A percentile compares a stretch with the other conserved stretches of the same genome.
Evolutionary conservation across 1,139 yeast species (phyloP).

Genomic region (Yamadazyma sp.): DNA sequence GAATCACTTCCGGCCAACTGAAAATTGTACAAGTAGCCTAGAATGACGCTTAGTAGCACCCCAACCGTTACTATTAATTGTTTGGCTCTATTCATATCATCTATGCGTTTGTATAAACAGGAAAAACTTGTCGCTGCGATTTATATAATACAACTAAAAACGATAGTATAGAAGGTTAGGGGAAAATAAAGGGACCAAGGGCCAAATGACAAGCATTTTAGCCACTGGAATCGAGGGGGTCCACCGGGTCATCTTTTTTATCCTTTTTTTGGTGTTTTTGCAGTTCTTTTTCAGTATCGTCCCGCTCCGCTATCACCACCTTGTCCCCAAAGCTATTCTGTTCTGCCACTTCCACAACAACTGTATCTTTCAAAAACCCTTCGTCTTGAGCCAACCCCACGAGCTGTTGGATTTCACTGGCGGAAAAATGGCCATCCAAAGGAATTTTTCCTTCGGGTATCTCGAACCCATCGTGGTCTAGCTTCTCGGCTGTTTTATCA

Average conservation of each 20-base stretch:
- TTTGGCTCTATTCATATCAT: not conserved
- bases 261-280: not conserved
- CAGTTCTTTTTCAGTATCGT: not conserved
- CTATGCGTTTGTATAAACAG: not conserved
- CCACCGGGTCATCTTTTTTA: not conserved
- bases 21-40: constrained; percentile 17
- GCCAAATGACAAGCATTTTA: not conserved
- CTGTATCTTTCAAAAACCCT: constrained; percentile 27
- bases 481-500: constrained; percentile 5
- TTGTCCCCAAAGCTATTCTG: constrained; percentile 19
- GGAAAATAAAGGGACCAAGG: not conserved
- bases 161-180: too few species aligned
- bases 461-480: constrained; percentile 37
- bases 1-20: constrained; percentile 32
- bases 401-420: constrained; percentile 31
- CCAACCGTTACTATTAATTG: constrained; percentile 9
- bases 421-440: constrained; percentile 41
- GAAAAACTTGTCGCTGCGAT: too few species aligned
- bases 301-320: constrained; percentile 17
- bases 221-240: constrained; percentile 1
- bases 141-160: too few species aligned
- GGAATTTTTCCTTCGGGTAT: constrained; percentile 42
- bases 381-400: constrained; percentile 31
- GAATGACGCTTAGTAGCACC: constrained; percentile 6
- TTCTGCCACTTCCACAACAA: constrained; percentile 27